A percentile compares a stretch with the other conserved stretches of the same genome.
Conservation (phyloP, 495 filamentous ascomycete species). For the Trichoderma reesei region DNA sequence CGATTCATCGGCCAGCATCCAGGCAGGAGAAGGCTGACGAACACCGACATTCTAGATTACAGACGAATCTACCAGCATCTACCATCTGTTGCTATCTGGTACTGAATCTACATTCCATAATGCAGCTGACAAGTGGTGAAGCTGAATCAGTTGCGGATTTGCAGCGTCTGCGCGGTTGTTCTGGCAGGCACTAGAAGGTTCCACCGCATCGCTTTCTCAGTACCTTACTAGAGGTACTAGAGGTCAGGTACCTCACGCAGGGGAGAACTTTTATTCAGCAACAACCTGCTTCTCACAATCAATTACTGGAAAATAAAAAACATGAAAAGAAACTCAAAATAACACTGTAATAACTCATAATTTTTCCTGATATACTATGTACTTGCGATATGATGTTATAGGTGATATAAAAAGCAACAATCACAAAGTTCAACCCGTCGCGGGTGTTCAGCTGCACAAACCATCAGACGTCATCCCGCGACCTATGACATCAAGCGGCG, state of each 20-base stretch:
- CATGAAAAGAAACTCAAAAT: background rate
- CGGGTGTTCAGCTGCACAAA: background rate
- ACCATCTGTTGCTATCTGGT: conserved; percentile 15
- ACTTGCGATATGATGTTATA: background rate
- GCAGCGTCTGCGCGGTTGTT: background rate
- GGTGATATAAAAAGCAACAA: background rate
- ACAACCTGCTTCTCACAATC: too few species aligned
- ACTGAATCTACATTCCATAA: conserved; percentile 11
- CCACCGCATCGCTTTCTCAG: background rate
- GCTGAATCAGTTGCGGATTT: background rate
- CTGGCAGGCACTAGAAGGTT: conserved; percentile 7
- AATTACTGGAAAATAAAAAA: too few species aligned
- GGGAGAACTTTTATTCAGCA: too few species aligned
- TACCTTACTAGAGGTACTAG: background rate
- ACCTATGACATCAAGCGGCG: too few species aligned
- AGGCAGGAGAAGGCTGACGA: conserved; percentile 13
- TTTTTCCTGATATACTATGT: background rate
- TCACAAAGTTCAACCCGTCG: background rate
- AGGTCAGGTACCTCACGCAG: too few species aligned
- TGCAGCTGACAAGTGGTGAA: background rate
- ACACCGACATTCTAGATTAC: background rate
- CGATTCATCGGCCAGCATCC: conserved; percentile 13
- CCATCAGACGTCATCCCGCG: too few species aligned
- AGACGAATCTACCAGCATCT: conserved; percentile 2
- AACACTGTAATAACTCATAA: too few species aligned